Conservation (phyloP, 2,329 filamentous ascomycete species). For the Exserohilum rostratum region DNA sequence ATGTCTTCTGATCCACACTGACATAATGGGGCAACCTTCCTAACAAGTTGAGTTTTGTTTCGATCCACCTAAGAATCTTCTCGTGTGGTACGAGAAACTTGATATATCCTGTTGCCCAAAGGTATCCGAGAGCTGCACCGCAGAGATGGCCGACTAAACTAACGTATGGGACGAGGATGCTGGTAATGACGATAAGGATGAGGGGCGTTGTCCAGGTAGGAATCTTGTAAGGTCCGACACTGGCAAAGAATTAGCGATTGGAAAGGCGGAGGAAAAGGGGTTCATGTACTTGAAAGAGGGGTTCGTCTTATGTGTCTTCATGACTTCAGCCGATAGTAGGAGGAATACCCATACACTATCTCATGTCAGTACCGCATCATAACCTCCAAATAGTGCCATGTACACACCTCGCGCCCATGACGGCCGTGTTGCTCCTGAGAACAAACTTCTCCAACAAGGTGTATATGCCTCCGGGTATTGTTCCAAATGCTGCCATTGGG, state of each 20-base stretch:
- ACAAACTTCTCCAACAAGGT: slow-evolving; percentile 77
- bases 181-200: slow-evolving; percentile 74
- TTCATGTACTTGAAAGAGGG: slow-evolving; percentile 69
- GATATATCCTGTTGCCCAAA: slow-evolving; percentile 86
- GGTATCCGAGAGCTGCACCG: slow-evolving; percentile 82
- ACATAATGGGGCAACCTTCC: slow-evolving; percentile 88
- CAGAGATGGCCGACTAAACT: slow-evolving; percentile 87
- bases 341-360: slow-evolving; percentile 89
- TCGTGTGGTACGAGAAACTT: slow-evolving; percentile 90
- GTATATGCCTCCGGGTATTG: slow-evolving; percentile 80
- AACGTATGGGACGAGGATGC: slow-evolving; percentile 77
- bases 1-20: slow-evolving; percentile 94
- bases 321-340: slow-evolving; percentile 80
- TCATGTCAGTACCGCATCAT: not conserved
- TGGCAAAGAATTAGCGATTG: slow-evolving; percentile 31
- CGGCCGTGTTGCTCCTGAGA: slow-evolving; percentile 71
- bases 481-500: slow-evolving; percentile 47
- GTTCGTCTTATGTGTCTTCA: slow-evolving; percentile 82
- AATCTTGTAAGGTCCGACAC: slow-evolving; percentile 69
- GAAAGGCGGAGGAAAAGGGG: slow-evolving; percentile 38
- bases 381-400: fast-evolving
- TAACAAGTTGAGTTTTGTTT: slow-evolving; percentile 84
- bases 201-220: slow-evolving; percentile 92
- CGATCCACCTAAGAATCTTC: slow-evolving; percentile 83
- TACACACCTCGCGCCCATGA: slow-evolving; percentile 81